These are phyloP conservation scores for Moniliophthora roreri DNA, from an alignment of 1,284 basidiomycete species.

Conservation along the genomic window DNA sequence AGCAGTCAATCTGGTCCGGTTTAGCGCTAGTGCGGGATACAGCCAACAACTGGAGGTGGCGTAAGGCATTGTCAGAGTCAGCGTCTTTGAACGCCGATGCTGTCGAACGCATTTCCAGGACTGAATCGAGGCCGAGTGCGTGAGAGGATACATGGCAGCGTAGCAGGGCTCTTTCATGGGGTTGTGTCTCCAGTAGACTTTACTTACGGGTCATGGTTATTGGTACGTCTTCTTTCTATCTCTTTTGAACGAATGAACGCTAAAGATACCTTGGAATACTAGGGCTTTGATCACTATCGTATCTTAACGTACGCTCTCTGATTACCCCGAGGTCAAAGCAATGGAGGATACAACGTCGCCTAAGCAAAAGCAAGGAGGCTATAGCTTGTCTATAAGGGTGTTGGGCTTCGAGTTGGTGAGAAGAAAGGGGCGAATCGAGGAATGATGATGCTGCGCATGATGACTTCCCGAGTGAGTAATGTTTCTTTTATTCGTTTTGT, in stretches of 20 bases:
- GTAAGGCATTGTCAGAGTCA: too few relatives aligned
- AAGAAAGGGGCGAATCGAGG: too few relatives aligned
- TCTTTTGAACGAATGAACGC: too few relatives aligned
- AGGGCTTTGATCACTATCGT: not conserved
- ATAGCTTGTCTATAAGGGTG: not conserved
- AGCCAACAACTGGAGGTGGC: too few relatives aligned
- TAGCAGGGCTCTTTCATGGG: slow-evolving; percentile 47
- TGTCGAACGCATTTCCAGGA: too few relatives aligned
- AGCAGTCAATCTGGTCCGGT: too few relatives aligned
- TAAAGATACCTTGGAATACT: too few relatives aligned
- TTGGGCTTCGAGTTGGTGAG: not conserved
- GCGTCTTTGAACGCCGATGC: too few relatives aligned
- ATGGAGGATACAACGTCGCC: slow-evolving; percentile 15
- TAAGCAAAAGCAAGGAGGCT: not conserved
- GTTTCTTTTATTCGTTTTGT: not conserved
- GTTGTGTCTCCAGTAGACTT: slow-evolving; percentile 31
- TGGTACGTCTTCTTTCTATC: too few relatives aligned
- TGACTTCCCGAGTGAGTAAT: slow-evolving; percentile 52
- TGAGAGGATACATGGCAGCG: slow-evolving; percentile 58
- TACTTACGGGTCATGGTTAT: too few relatives aligned
- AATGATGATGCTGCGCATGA: slow-evolving; percentile 62
- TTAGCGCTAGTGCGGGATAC: too few relatives aligned
- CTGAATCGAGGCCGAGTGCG: too few relatives aligned
- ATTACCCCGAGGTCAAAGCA: slow-evolving; percentile 14
- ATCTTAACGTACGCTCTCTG: slow-evolving; percentile 10